Evolutionary conservation across 1,284 basidiomycete genomes (phyloP), one percentile per base, ranked within the genome.

Genomic region (Puccinia hordei): DNA sequence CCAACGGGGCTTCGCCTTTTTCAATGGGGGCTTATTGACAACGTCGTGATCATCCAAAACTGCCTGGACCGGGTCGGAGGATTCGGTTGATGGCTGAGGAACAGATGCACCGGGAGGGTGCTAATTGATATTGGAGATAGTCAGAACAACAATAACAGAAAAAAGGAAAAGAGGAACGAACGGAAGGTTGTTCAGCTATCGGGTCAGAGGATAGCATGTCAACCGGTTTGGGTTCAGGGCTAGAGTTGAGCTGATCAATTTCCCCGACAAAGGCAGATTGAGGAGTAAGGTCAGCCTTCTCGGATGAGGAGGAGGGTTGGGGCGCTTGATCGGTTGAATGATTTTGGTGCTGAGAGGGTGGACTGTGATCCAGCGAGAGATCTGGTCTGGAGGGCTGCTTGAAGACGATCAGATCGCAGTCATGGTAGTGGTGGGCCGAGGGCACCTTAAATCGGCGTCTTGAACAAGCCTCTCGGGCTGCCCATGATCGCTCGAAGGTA

Each of bases 141-240:
- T 61, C 30, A 61, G 59, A 33, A 13, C 8, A 6, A 33, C 17
- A 13, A 61, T 35, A 35, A 61, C 4, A 12, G 33, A 24, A 61
- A 5, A 35, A 61, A 22, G 59, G 19, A 8, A 35, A 17, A 17
- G 13, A n/a, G 13, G 17, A 30, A 61, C 15, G n/a, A 24, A 59
- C n/a, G 13, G 24, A 24, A 59, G 59, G 59, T 10, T 38, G 19
- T 33, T 5, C 9, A 46, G 41, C 41, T 10, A 17, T 17, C 9
- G 63, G 63, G 46, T 66, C 63, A 15, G 22, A 44, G 22, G 63
- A 66, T 24, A 66, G 13, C 63, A 66, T 66, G 24, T 66, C 63
- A 6, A 66, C 4, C 0, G 63, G 63, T 66, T 66, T 66, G n/a
- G 1, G 63, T 19, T 66, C 15, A n/a, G 63, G 63, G 63, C 63